Evolutionary conservation across 2,329 filamentous ascomycete genomes (phyloP).

Genomic region (Alternaria atra): DNA sequence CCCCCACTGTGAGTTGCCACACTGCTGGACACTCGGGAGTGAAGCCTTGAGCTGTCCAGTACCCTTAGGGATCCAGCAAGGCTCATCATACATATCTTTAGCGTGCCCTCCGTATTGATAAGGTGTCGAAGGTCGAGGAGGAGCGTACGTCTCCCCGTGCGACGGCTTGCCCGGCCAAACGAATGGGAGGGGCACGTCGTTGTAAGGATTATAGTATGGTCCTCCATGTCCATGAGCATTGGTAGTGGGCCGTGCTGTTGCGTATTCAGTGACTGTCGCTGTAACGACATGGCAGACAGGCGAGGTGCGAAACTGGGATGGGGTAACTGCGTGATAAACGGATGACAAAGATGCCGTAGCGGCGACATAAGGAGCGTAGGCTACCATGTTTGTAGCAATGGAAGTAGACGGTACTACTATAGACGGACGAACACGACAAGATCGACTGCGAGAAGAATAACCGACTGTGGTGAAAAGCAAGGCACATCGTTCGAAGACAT

Average conservation of each 20-base stretch:
- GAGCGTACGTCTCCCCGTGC: conserved; percentile 26
- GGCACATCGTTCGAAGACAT: background rate
- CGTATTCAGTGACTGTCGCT: conserved; percentile 26
- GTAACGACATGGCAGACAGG: conserved; percentile 22
- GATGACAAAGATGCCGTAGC: conserved; percentile 35
- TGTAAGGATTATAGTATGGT: conserved; percentile 43
- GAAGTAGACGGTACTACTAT: conserved; percentile 5
- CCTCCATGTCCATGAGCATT: conserved; percentile 40
- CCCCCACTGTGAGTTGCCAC: conserved; percentile 43
- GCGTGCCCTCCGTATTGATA: conserved; percentile 35
- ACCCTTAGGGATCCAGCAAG: conserved; percentile 40
- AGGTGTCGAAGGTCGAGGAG: conserved; percentile 31
- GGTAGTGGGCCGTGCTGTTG: conserved; percentile 26
- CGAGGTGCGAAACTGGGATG: conserved; percentile 15
- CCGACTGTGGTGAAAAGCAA: conserved; percentile 17
- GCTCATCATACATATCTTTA: conserved; percentile 31
- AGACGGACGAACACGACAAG: conserved; percentile 11
- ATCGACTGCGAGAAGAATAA: conserved; percentile 20
- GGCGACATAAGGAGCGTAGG: conserved; percentile 38
- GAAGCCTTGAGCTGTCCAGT: conserved; percentile 27
- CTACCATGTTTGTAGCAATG: conserved; percentile 34
- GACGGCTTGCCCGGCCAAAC: conserved; percentile 39
- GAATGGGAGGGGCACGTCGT: conserved; percentile 35
- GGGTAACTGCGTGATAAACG: conserved; percentile 19
- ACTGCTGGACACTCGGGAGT: conserved; percentile 34